These are phyloP conservation scores for Nicotiana benthamiana DNA, from an alignment of 257 asterid genomes.

Conservation along the genomic window DNA sequence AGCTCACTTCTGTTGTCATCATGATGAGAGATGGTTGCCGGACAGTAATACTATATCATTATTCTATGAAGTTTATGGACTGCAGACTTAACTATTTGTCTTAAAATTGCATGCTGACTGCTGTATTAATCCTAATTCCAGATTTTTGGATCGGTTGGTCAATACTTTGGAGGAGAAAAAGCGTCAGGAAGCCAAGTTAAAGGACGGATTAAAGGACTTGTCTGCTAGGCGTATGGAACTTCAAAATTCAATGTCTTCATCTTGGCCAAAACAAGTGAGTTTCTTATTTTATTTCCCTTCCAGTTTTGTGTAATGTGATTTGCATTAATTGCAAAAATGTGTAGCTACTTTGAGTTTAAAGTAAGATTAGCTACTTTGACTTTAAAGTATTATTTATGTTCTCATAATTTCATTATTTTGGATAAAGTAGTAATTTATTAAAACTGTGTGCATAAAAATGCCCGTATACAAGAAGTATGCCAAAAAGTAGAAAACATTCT, in stretches of 20 bases:
- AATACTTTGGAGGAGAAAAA: constrained; percentile 90
- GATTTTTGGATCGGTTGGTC: constrained; percentile 85
- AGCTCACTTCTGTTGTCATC: background rate
- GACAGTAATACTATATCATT: background rate
- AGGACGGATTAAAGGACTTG: constrained; percentile 76
- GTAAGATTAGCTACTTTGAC: background rate
- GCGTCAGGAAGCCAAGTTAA: constrained; percentile 71
- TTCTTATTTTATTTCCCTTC: background rate
- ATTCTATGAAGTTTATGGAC: background rate
- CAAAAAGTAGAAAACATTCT: background rate
- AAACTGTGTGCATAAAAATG: too few species aligned
- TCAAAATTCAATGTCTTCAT: constrained; percentile 83
- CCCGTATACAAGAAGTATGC: too few species aligned
- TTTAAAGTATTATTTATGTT: background rate
- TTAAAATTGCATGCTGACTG: constrained; percentile 6
- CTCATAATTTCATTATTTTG: background rate
- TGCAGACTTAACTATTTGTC: background rate
- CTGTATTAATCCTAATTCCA: constrained; percentile 27
- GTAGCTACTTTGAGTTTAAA: background rate
- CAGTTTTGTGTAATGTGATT: background rate
- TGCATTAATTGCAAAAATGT: background rate
- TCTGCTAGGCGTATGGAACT: constrained; percentile 71
- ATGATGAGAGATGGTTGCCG: background rate
- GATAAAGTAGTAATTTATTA: too few species aligned
- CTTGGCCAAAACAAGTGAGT: constrained; percentile 97